phyloP scores from a whole-genome alignment of 2,329 filamentous ascomycete species.

The Sphaerulina vaccinii region DNA sequence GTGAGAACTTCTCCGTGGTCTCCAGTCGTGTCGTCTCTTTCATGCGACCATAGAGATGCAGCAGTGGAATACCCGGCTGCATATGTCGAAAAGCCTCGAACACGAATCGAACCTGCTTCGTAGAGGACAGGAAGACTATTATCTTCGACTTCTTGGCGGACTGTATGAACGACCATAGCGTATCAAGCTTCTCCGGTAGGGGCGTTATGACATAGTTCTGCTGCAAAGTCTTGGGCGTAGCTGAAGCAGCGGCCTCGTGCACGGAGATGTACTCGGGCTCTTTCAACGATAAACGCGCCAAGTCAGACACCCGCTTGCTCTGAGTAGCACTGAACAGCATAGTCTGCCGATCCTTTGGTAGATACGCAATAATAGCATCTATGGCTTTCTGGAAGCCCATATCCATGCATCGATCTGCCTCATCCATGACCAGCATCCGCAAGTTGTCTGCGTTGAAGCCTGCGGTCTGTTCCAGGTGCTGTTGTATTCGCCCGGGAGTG shows the following conservation, averaged over 20 bases:
- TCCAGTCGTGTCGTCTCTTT: slow-evolving; percentile 87
- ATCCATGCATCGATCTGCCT: slow-evolving; percentile 95
- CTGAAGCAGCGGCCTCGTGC: slow-evolving; percentile 74
- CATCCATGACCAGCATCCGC: slow-evolving; percentile 89
- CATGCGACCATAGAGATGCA: slow-evolving; percentile 91
- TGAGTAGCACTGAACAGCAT: slow-evolving; percentile 95
- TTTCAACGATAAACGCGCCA: slow-evolving; percentile 81
- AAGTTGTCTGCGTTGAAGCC: slow-evolving; percentile 86
- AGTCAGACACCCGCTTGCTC: slow-evolving; percentile 87
- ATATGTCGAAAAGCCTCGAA: slow-evolving; percentile 91
- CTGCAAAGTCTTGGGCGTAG: slow-evolving; percentile 79
- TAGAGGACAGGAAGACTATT: slow-evolving; percentile 89
- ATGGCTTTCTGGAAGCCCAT: slow-evolving; percentile 92
- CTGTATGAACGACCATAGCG: slow-evolving; percentile 87
- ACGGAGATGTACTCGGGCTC: slow-evolving; percentile 95
- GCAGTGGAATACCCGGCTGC: slow-evolving; percentile 87
- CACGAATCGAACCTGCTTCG: slow-evolving; percentile 93
- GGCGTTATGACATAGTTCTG: slow-evolving; percentile 90
- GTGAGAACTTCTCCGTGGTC: slow-evolving; percentile 79
- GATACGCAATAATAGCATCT: slow-evolving; percentile 88
- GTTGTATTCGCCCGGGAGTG: slow-evolving; percentile 90
- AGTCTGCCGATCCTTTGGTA: slow-evolving; percentile 83
- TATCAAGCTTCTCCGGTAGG: slow-evolving; percentile 84
- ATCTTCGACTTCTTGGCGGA: slow-evolving; percentile 91
- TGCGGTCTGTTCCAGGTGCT: slow-evolving; percentile 92